Conservation (phyloP, 1,139 yeast genomes). For the Wickerhamomyces sp. region DNA sequence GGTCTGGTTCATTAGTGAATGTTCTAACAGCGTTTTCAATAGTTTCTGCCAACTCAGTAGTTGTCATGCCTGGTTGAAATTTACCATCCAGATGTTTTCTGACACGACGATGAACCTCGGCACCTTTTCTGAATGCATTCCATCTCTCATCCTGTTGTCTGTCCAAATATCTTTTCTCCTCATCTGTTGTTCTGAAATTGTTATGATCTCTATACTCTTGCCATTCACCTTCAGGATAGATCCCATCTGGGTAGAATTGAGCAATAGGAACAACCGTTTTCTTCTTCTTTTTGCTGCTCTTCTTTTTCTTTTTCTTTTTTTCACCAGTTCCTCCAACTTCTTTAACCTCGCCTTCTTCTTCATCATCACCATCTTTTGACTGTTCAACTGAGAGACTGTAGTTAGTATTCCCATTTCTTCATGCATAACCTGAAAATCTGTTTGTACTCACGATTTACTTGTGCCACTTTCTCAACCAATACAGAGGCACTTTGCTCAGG, state of each 20-base stretch:
- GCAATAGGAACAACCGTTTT: conserved; percentile 54
- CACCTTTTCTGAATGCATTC: conserved; percentile 92
- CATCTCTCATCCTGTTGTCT: conserved; percentile 59
- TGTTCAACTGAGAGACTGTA: too few relatives aligned
- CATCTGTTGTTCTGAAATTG: conserved; percentile 73
- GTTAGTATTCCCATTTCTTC: conserved; percentile 1
- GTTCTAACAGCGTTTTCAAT: conserved; percentile 83
- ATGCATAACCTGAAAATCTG: neutral
- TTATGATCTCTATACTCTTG: conserved; percentile 71
- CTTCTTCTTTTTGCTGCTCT: conserved; percentile 47
- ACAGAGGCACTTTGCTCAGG: neutral
- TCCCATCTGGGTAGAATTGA: conserved; percentile 62
- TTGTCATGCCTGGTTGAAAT: conserved; percentile 87
- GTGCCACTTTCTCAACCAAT: conserved; percentile 3
- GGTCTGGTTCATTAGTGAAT: conserved; percentile 54
- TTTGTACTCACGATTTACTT: conserved; percentile 4
- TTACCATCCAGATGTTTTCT: conserved; percentile 71
- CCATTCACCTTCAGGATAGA: conserved; percentile 89
- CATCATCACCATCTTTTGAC: conserved; percentile 10
- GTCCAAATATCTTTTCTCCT: conserved; percentile 78
- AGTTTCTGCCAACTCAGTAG: conserved; percentile 83
- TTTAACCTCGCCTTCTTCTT: conserved; percentile 12
- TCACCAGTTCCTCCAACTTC: conserved; percentile 11
- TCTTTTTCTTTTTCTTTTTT: conserved; percentile 34
- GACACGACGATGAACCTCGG: conserved; percentile 91